A percentile compares a stretch with the other conserved stretches of the same genome.
Conservation (phyloP, 2,329 filamentous ascomycete species). For the Beauveria asiatica region DNA sequence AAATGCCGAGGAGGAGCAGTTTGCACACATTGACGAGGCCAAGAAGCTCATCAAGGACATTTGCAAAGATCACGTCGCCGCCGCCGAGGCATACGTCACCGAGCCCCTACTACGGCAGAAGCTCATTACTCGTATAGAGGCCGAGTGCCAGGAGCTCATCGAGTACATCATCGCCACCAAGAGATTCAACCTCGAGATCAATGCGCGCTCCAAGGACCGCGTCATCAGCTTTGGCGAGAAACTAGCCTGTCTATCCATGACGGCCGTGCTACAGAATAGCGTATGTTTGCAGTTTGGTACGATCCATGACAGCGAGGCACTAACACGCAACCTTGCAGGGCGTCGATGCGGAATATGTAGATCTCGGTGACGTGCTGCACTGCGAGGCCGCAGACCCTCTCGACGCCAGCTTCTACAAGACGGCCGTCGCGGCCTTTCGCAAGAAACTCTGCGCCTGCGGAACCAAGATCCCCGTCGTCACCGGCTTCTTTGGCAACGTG, state of each 20-base stretch:
- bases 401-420: conserved; percentile 61
- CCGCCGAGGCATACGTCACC: conserved; percentile 55
- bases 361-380: conserved; percentile 74
- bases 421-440: conserved; percentile 51
- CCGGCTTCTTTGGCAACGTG: conserved; percentile 91
- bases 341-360: conserved; percentile 81
- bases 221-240: conserved; percentile 96
- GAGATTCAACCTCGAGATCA: conserved; percentile 65
- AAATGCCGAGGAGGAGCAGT: conserved; percentile 43
- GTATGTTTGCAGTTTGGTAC: conserved; percentile 25
- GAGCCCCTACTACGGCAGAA: conserved; percentile 46
- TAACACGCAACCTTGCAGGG: conserved; percentile 38
- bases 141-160: conserved; percentile 71
- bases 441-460: conserved; percentile 58
- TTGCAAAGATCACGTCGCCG: conserved; percentile 69
- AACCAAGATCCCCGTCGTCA: conserved; percentile 66
- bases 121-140: conserved; percentile 59
- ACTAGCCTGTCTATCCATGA: conserved; percentile 86
- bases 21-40: conserved; percentile 53
- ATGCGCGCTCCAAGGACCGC: conserved; percentile 70
- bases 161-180: conserved; percentile 61
- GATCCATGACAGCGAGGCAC: not conserved
- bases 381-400: conserved; percentile 52
- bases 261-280: conserved; percentile 69
- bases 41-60: conserved; percentile 72